Evolutionary conservation across 1,284 basidiomycete genomes (phyloP).

Genomic region (Tilletia caries): DNA sequence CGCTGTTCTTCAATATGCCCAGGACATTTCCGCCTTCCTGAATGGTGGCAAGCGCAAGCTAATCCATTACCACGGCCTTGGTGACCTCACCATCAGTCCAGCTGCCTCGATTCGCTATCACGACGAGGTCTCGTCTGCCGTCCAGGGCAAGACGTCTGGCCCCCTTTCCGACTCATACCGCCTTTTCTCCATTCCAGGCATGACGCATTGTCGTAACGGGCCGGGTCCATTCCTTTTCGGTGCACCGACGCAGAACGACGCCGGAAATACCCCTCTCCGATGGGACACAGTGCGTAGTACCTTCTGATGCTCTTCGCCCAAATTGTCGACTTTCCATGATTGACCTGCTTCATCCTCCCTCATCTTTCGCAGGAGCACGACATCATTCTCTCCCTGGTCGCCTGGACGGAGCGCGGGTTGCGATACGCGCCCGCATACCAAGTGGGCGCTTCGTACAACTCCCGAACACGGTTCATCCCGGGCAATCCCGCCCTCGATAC

Average conservation of each 20-base stretch:
- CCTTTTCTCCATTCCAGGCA: slow-evolving; percentile 34
- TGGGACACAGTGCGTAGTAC: slow-evolving; percentile 20
- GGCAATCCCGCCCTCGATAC: neutral
- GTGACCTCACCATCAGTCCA: slow-evolving; percentile 26
- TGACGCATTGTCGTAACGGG: slow-evolving; percentile 28
- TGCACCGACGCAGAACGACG: slow-evolving; percentile 21
- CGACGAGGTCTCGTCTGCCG: slow-evolving; percentile 14
- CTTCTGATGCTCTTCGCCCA: slow-evolving; percentile 16
- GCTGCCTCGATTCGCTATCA: slow-evolving; percentile 21
- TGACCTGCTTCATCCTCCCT: neutral
- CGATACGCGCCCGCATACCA: slow-evolving; percentile 2
- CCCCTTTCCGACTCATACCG: slow-evolving; percentile 25
- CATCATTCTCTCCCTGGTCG: slow-evolving; percentile 22
- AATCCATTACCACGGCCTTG: slow-evolving; percentile 31
- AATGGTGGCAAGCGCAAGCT: slow-evolving; percentile 29
- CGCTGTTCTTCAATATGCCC: neutral
- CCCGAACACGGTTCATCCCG: neutral
- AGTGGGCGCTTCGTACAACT: slow-evolving; percentile 20
- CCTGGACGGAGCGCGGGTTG: slow-evolving; percentile 21
- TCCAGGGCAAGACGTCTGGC: neutral
- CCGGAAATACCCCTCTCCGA: slow-evolving; percentile 21
- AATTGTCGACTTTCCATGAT: too few species aligned
- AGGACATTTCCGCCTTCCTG: slow-evolving; percentile 29
- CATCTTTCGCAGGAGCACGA: slow-evolving; percentile 16
- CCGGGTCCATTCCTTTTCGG: slow-evolving; percentile 24